Percentiles rank a stretch among this genome's conserved stretches.
phyloP scores from a whole-genome alignment of 371 early-diverging fungal species.

The Apophysomyces ossiformis region DNA sequence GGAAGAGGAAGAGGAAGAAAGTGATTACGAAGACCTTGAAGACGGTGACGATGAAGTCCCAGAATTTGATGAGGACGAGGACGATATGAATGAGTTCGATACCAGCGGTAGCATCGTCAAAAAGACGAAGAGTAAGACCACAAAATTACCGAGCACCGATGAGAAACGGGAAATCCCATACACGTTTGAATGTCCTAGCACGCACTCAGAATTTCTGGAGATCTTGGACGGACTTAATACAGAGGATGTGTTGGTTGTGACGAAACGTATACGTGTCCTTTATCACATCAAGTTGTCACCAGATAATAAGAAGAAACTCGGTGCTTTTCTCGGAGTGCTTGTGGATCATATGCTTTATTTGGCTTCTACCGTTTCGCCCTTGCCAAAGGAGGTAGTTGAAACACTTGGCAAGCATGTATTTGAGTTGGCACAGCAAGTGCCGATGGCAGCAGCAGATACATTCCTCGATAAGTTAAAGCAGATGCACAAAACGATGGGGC shows the following conservation, averaged over 20 bases:
- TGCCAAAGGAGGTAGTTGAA: constrained; percentile 55
- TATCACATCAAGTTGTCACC: constrained; percentile 81
- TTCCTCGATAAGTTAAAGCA: constrained; percentile 47
- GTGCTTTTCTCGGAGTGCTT: constrained; percentile 61
- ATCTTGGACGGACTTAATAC: constrained; percentile 51
- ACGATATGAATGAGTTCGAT: constrained; percentile 57
- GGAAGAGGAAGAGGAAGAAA: constrained; percentile 36
- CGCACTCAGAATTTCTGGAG: constrained; percentile 39
- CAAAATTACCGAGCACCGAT: constrained; percentile 22
- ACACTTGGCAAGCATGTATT: constrained; percentile 57
- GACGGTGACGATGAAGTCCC: constrained; percentile 38
- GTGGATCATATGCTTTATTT: constrained; percentile 72
- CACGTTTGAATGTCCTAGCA: constrained; percentile 81
- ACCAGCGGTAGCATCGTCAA: constrained; percentile 36
- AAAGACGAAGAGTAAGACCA: constrained; percentile 30
- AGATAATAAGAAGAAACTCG: constrained; percentile 76
- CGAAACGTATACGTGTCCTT: constrained; percentile 81
- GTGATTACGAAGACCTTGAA: constrained; percentile 53
- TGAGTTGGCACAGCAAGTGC: constrained; percentile 60
- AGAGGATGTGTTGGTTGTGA: constrained; percentile 70
- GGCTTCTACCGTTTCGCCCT: constrained; percentile 51
- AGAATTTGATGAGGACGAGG: constrained; percentile 49
- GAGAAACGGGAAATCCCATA: constrained; percentile 72
- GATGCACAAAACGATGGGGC: constrained; percentile 45
- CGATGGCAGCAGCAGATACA: constrained; percentile 44